These are phyloP conservation scores for Typha latifolia DNA, from an alignment of 176 grass and related monocot species.

Conservation along the genomic window DNA sequence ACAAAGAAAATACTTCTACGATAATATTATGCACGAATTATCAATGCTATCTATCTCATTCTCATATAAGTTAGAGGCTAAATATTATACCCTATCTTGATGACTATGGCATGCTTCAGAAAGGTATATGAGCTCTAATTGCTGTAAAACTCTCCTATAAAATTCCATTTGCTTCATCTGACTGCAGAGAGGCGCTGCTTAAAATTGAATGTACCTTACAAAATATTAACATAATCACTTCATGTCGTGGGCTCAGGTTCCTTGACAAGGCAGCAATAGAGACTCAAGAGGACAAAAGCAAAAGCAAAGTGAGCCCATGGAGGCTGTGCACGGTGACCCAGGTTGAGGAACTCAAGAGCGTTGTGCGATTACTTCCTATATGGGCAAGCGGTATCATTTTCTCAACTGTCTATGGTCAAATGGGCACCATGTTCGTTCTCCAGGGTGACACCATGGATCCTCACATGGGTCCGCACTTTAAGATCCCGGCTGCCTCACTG, in stretches of 20 bases:
- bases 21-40: no score
- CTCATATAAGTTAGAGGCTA: no score
- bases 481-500: slow-evolving; percentile 50
- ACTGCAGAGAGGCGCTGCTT: background rate
- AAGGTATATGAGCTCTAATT: no score
- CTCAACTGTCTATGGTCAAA: slow-evolving; percentile 59
- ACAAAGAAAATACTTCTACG: no score
- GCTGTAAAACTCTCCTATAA: no score
- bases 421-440: slow-evolving; percentile 81
- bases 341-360: slow-evolving; percentile 78
- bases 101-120: no score
- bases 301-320: slow-evolving; percentile 25
- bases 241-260: slow-evolving; percentile 2
- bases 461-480: slow-evolving; percentile 40
- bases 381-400: slow-evolving; percentile 79
- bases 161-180: no score
- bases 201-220: background rate
- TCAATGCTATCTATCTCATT: no score
- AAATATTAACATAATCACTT: background rate
- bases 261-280: slow-evolving; percentile 63
- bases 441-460: slow-evolving; percentile 69
- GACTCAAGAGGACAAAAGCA: slow-evolving; percentile 19
- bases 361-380: slow-evolving; percentile 58
- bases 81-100: no score
- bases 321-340: slow-evolving; percentile 73